These are phyloP conservation scores for Aspergillus novofumigatus DNA, from an alignment of 2,329 filamentous ascomycete genomes.

Conservation along the genomic window DNA sequence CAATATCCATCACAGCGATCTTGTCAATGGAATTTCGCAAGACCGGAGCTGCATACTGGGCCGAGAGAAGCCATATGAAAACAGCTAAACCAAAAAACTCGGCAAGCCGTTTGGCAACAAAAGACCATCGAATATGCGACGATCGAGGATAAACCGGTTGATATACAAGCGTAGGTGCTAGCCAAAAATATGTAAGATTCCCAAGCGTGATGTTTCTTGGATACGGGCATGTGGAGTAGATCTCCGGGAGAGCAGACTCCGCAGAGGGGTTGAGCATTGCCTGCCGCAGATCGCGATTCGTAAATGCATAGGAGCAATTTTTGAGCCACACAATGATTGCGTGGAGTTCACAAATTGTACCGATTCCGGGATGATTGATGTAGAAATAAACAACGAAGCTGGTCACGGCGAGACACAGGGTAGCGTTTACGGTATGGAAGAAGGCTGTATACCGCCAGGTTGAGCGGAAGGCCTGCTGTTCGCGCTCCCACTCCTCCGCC, in stretches of 20 bases:
- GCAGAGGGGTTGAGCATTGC: slow-evolving; percentile 75
- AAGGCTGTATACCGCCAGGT: slow-evolving; percentile 79
- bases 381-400: slow-evolving; percentile 84
- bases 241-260: slow-evolving; percentile 67
- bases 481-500: slow-evolving; percentile 56
- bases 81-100: slow-evolving; percentile 75
- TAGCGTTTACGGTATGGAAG: slow-evolving; percentile 78
- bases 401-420: slow-evolving; percentile 72
- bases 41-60: slow-evolving; percentile 89
- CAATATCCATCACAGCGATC: slow-evolving; percentile 73
- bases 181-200: slow-evolving; percentile 95
- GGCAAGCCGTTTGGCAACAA: slow-evolving; percentile 74
- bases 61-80: slow-evolving; percentile 92
- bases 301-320: slow-evolving; percentile 91
- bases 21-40: slow-evolving; percentile 86
- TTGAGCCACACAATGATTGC: slow-evolving; percentile 96
- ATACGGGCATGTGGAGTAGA: slow-evolving; percentile 82
- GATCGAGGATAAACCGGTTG: slow-evolving; percentile 94
- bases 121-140: slow-evolving; percentile 75
- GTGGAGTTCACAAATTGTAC: slow-evolving; percentile 84
- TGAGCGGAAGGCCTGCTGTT: slow-evolving; percentile 60
- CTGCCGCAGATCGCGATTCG: slow-evolving; percentile 90
- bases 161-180: slow-evolving; percentile 93
- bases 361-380: slow-evolving; percentile 90
- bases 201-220: slow-evolving; percentile 82